Evolutionary conservation across 2,329 filamentous ascomycete species (phyloP).

Genomic region (Aspergillaceae sp.): DNA sequence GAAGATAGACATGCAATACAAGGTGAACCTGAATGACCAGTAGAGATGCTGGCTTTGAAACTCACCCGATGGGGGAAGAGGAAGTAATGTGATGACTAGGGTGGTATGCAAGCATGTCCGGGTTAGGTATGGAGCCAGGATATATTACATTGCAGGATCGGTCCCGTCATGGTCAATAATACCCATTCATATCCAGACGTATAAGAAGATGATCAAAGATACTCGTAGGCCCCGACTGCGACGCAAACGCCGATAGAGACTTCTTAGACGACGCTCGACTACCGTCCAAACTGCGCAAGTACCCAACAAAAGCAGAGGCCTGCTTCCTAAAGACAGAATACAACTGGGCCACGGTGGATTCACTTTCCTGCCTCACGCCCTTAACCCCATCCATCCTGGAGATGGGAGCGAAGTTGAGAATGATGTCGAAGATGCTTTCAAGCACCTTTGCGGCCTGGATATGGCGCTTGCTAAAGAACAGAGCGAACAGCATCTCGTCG

Average conservation of each 20-base stretch:
- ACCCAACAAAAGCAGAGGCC: conserved; percentile 60
- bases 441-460: conserved; percentile 62
- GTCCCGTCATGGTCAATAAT: conserved; percentile 41
- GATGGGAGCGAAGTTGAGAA: conserved; percentile 58
- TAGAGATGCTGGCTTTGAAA: too few relatives aligned
- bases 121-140: too few relatives aligned
- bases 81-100: too few relatives aligned
- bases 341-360: conserved; percentile 41
- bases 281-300: conserved; percentile 61
- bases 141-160: too few relatives aligned
- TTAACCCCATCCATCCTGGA: conserved; percentile 30
- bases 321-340: conserved; percentile 63
- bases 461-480: conserved; percentile 68
- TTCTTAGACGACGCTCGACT: conserved; percentile 45
- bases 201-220: conserved; percentile 60
- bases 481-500: conserved; percentile 63
- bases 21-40: too few relatives aligned
- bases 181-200: conserved; percentile 62
- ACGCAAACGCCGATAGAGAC: conserved; percentile 18
- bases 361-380: conserved; percentile 30
- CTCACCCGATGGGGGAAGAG: too few relatives aligned
- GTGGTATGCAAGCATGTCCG: too few relatives aligned
- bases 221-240: conserved; percentile 41
- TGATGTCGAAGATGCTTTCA: conserved; percentile 63
- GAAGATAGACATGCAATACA: too few relatives aligned